Base-by-base conservation (phyloP, 768 basidiomycete species). In the Steccherinum ochraceum region DNA sequence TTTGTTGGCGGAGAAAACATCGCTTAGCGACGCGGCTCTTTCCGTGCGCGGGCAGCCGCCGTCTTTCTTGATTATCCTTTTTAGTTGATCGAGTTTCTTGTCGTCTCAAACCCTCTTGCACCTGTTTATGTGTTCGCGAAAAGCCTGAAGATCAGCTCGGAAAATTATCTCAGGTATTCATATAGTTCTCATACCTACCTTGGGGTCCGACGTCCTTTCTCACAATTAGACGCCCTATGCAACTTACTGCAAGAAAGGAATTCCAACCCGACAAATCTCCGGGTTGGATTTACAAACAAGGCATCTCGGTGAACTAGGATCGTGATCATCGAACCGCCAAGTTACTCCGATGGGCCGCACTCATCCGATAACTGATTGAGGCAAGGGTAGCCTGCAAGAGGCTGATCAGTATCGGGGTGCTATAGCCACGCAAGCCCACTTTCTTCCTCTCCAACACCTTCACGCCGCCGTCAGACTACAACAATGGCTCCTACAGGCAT, bases 401-500 rank as follows among this genome's bases (percentile, higher is more conserved):
- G 25, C 24, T 5, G 40, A 35, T 26, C 13, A 20, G 7, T 21
- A 41, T 25, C 41, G 19, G 41, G 7, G 41, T n/a, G 41, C 30
- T 35, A 35, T 16, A 35, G 30, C 41, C 41, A 18, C n/a, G 5
- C 41, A 10, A n/a, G n/a, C 11, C 41, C 7, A 5, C 41, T 51
- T 24, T 25, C 24, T 43, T 24, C 11, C 24, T 51, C 50, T 23
- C 35, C 24, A 26, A 23, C 24, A 18, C 27, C 26, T 30, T n/a
- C 43, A 23, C 16, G 12, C 18, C 30, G 20, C 10, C 24, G 43
- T 47, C 24, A 27, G 45, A 53, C 19, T 26, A 39, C 45, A 56
- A 56, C 48, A 52, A 78, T 77, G 75, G 66, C 75, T 45, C 53
- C 66, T 52, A 55, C 69, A 48, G 82, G 83, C 24, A 69, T 88